A percentile compares a stretch with the other conserved stretches of the same genome.
Conservation (phyloP, 176 grass and related monocot species). For the Triticum dicoccoides region DNA sequence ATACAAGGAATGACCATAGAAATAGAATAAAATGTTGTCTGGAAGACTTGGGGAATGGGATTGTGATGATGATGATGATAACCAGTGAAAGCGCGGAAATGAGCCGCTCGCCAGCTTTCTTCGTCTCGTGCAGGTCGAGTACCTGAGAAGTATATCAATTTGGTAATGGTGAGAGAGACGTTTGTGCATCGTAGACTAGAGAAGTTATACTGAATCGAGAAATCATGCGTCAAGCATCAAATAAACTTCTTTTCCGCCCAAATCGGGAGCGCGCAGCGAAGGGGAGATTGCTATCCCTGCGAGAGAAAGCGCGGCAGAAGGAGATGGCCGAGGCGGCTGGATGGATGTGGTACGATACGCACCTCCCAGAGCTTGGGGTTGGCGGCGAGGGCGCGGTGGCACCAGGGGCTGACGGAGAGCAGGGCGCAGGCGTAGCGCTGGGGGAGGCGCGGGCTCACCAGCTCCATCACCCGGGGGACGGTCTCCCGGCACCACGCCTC, state of each 20-base stretch:
- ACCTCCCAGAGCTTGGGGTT: constrained; percentile 81
- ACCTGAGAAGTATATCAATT: constrained; percentile 29
- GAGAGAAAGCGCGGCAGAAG: background rate
- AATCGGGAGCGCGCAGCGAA: background rate
- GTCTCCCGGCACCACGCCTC: constrained; percentile 46
- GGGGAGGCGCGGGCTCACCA: constrained; percentile 56
- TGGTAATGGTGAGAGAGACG: background rate
- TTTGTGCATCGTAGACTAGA: background rate
- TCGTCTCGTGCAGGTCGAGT: constrained; percentile 80
- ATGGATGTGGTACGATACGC: background rate
- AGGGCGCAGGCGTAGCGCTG: constrained; percentile 71
- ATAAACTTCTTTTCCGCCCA: background rate
- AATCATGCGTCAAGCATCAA: background rate
- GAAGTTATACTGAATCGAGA: background rate
- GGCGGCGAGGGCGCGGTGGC: constrained; percentile 64
- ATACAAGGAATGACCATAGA: background rate
- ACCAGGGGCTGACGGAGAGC: constrained; percentile 63
- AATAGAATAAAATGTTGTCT: background rate
- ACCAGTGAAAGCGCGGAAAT: constrained; percentile 74
- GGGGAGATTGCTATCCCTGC: background rate
- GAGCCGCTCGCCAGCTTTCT: constrained; percentile 56
- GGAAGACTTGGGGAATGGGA: background rate
- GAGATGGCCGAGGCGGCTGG: background rate
- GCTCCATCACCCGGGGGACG: constrained; percentile 64
- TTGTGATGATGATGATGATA: background rate